Evolutionary conservation across 176 grass and related monocot genomes (phyloP).

Genomic region (Themeda triandra): DNA sequence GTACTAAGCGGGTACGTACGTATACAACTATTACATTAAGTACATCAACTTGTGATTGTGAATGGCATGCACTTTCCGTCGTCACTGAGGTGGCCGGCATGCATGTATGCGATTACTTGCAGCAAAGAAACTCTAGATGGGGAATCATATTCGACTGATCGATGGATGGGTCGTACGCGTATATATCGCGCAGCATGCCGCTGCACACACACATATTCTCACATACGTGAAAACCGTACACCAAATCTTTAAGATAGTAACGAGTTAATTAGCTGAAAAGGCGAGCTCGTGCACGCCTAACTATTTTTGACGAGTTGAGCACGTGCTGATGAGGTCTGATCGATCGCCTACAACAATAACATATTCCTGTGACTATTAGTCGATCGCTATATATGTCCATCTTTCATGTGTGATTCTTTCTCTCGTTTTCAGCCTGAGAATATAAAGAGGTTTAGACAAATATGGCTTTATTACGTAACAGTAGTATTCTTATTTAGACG

Average conservation of each 20-base stretch:
- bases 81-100: slow-evolving; percentile 20
- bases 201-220: slow-evolving; percentile 9
- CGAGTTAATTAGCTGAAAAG: neutral
- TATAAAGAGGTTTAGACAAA: neutral
- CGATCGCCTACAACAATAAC: neutral
- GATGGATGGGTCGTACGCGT: neutral
- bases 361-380: too few relatives aligned
- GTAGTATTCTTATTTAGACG: neutral
- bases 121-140: slow-evolving; percentile 31
- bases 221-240: neutral
- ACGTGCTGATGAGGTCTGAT: slow-evolving; percentile 28
- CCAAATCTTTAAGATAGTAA: neutral
- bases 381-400: too few relatives aligned
- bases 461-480: neutral
- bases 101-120: neutral
- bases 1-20: neutral
- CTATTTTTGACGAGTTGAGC: slow-evolving; percentile 32
- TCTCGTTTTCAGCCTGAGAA: neutral
- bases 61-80: neutral
- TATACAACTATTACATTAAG: too few relatives aligned
- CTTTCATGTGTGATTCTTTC: neutral
- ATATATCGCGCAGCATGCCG: neutral
- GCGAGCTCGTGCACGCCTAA: slow-evolving; percentile 42
- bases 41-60: slow-evolving; percentile 22
- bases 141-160: slow-evolving; percentile 32